Evolutionary conservation across 2,329 filamentous ascomycete genomes (phyloP), one percentile per base, ranked within the genome.

Genomic region (Diaporthe sp.): DNA sequence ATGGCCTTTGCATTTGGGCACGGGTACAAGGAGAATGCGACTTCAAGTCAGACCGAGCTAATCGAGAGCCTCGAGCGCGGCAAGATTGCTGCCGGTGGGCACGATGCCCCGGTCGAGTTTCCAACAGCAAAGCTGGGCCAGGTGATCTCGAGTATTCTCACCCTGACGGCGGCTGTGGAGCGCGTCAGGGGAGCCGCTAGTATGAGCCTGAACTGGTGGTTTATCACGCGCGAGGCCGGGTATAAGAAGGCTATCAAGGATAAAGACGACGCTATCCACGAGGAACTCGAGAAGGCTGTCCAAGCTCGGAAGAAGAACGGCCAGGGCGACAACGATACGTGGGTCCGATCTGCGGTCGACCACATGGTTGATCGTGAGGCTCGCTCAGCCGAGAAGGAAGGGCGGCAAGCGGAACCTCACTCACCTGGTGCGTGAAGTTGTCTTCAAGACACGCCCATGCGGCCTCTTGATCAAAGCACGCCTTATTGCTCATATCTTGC

Each of bases 1-100:
- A 81, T 81, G n/a, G 81, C 81, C 22, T 81, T 80, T 7, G 80
- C 84, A 0, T 84, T 85, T 74, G 82, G 81, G 2, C 31, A 79
- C 1, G 79, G 42, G 2, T 73, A 65, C 25, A 47, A 65, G 47
- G 58, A 73, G 39, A 65, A 65, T n/a, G 71, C 58, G 25, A 73
- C 71, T 10, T 28, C 25, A 9, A 37, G 34, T 31, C 71, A 73
- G 58, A 55, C 31, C 34, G 6, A 73, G 25, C 34, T 73, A 10
- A 42, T 73, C 17, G 25, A 73, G n/a, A 63, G 20, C 22, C 20
- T 55, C 1, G 20, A 34, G n/a, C n/a, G 17, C 44, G 25, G 51
- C 4, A 39, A 44, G n/a, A 15, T 73, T n/a, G 15, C 34, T 34
- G 34, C 25, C 31, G 25, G 47, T 58, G 31, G 58, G 12, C 3